These are phyloP conservation scores for Kodamaea kakaduensis DNA, from an alignment of 805 yeast species.

Conservation along the genomic window DNA sequence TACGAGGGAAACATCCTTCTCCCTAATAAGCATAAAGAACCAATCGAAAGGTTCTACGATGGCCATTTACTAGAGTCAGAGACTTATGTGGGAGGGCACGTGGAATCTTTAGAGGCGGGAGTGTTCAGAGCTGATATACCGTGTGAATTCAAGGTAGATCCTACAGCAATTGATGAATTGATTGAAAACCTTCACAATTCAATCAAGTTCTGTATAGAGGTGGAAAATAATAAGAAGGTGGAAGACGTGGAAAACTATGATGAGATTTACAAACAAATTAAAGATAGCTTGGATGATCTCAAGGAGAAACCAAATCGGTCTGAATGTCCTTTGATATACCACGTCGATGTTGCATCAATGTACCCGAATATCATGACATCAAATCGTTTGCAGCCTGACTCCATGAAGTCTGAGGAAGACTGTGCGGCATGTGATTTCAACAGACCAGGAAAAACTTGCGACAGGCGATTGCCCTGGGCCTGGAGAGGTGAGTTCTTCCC, in stretches of 20 bases:
- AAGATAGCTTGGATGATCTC: conserved; percentile 50
- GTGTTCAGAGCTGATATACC: conserved; percentile 89
- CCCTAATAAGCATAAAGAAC: conserved; percentile 93
- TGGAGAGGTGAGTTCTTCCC: conserved; percentile 98
- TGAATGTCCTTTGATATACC: conserved; percentile 87
- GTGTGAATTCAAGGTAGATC: conserved; percentile 71
- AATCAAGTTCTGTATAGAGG: conserved; percentile 75
- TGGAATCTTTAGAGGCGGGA: conserved; percentile 96
- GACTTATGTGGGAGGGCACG: conserved; percentile 98
- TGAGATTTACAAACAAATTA: conserved; percentile 62
- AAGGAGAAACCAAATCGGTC: conserved; percentile 57
- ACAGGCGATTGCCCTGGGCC: conserved; percentile 87
- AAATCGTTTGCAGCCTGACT: conserved; percentile 94
- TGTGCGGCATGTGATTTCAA: conserved; percentile 98
- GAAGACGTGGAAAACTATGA: conserved; percentile 79
- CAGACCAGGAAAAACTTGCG: conserved; percentile 91
- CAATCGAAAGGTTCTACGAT: conserved; percentile 89
- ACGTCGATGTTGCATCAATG: conserved; percentile 99
- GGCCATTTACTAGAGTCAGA: conserved; percentile 94
- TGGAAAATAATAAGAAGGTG: conserved; percentile 69
- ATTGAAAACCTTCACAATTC: conserved; percentile 70
- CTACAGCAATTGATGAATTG: conserved; percentile 78
- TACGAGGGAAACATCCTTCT: conserved; percentile 69
- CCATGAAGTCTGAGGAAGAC: conserved; percentile 90
- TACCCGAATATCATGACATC: conserved; percentile 98